Conservation (phyloP, 306 rosid species). For the Cucurbita pepo region DNA sequence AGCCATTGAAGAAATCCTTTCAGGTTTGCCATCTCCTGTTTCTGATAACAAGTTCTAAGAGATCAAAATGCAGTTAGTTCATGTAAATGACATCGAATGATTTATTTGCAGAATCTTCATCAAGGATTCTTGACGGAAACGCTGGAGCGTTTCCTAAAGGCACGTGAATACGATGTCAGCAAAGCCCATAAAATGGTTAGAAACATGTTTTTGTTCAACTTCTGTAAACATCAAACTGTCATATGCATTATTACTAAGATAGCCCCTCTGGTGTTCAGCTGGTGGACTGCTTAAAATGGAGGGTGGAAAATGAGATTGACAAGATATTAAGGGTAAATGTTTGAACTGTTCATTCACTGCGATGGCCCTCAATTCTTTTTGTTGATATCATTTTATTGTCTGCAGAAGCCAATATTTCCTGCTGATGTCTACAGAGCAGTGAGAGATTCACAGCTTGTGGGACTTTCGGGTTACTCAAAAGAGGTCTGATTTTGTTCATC, state of each 20-base stretch:
- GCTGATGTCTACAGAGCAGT: conserved; percentile 53
- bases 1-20: conserved; percentile 55
- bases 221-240: background rate
- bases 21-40: conserved; percentile 37
- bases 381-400: conserved; percentile 3
- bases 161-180: conserved; percentile 68
- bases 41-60: background rate
- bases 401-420: conserved; percentile 84
- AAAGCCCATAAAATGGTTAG: conserved; percentile 87
- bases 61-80: background rate
- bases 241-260: background rate
- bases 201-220: background rate
- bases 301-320: conserved; percentile 84
- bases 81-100: background rate
- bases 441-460: conserved; percentile 85
- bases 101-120: conserved; percentile 63
- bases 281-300: conserved; percentile 74
- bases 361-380: background rate
- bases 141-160: conserved; percentile 56
- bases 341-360: background rate
- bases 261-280: conserved; percentile 34
- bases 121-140: conserved; percentile 57
- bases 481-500: conserved; percentile 35
- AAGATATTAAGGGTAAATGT: conserved; percentile 56
- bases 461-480: conserved; percentile 80